These are phyloP conservation scores for Malassezia japonica DNA, from an alignment of 1,284 basidiomycete genomes.

Conservation along the genomic window DNA sequence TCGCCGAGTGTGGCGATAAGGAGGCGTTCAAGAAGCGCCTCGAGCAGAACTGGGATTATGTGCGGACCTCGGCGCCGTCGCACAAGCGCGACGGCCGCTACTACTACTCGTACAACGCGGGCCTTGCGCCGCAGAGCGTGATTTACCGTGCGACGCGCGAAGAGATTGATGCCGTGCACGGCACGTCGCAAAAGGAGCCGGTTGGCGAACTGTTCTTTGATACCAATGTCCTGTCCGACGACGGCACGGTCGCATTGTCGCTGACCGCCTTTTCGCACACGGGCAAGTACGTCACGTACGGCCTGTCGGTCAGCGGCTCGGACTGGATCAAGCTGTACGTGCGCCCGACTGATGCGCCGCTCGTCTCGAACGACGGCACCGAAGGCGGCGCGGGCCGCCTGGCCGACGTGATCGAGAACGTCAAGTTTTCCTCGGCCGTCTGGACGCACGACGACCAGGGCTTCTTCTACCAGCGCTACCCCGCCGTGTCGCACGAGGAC, in stretches of 20 bases:
- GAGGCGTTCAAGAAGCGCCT: slow-evolving; percentile 33
- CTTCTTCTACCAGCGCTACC: slow-evolving; percentile 44
- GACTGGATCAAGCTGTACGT: slow-evolving; percentile 44
- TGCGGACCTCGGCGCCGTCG: slow-evolving; percentile 38
- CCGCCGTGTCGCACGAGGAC: slow-evolving; percentile 28
- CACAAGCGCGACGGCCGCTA: slow-evolving; percentile 36
- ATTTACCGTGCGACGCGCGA: slow-evolving; percentile 31
- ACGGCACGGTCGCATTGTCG: slow-evolving; percentile 40
- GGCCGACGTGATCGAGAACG: slow-evolving; percentile 29
- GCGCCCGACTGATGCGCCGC: slow-evolving; percentile 32
- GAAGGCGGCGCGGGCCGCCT: slow-evolving; percentile 34
- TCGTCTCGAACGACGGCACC: slow-evolving; percentile 24
- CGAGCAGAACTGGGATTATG: slow-evolving; percentile 38
- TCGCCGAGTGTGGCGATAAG: slow-evolving; percentile 30
- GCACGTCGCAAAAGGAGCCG: slow-evolving; percentile 24
- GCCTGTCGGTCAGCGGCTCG: slow-evolving; percentile 39
- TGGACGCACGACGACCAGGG: slow-evolving; percentile 44
- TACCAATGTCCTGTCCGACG: slow-evolving; percentile 36
- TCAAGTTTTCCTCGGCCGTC: slow-evolving; percentile 37
- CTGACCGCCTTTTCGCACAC: slow-evolving; percentile 35
- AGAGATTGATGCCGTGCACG: slow-evolving; percentile 22
- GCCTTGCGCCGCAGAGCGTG: slow-evolving; percentile 39
- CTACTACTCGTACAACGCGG: slow-evolving; percentile 45
- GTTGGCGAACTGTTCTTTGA: slow-evolving; percentile 42
- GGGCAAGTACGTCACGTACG: slow-evolving; percentile 41